Base-by-base conservation (phyloP, 2,329 filamentous ascomycete species). In the Sporothrix euskadiensis region DNA sequence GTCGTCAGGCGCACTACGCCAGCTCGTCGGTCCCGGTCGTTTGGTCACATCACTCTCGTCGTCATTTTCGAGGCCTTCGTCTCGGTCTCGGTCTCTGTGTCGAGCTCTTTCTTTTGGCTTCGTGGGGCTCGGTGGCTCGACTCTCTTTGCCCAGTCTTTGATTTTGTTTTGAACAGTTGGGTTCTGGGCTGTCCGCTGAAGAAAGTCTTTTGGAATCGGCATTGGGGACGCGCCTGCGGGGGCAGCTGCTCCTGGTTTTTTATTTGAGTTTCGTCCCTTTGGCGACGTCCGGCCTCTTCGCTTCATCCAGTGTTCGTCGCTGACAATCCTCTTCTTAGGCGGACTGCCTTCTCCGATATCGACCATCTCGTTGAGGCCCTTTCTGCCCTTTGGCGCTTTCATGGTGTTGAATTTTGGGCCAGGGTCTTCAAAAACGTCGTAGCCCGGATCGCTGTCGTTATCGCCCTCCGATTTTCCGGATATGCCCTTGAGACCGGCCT, bases 291-390 rank as follows among this genome's bases (percentile, higher is more conserved):
- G 87, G 74, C 85, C 88, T 80, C 82, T 81, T 74, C 78, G 78
- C 79, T 89, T 90, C 82, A 89, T 89, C 92, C 95, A 98, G 82
- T 97, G 93, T 72, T 92, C 92, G 83, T 98, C 95, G 80, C 94
- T 98, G 75, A 98, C 89, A 71, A 98, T 93, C 76, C 94, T 89
- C 85, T 97, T 98, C 83, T 93, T 94, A 19, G 95, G 95, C 63
- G 93, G 89, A 69, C 85, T 81, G 71, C 79, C 82, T 85, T 77
- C 82, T 84, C 79, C 79, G 84, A 14, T 16, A 30, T 47, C 22
- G 4, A 12, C 4, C 74, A 81, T 41, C 8, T 39, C 81, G 78
- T 57, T 79, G 76, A 71, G 79, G 75, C 68, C 82, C 80, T 44
- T 72, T 39, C 47, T 74, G 71, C 30, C 26, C 16, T 73, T 74